These are phyloP conservation scores for Lepraria neglecta DNA, from an alignment of 495 filamentous ascomycete species.

Conservation along the genomic window DNA sequence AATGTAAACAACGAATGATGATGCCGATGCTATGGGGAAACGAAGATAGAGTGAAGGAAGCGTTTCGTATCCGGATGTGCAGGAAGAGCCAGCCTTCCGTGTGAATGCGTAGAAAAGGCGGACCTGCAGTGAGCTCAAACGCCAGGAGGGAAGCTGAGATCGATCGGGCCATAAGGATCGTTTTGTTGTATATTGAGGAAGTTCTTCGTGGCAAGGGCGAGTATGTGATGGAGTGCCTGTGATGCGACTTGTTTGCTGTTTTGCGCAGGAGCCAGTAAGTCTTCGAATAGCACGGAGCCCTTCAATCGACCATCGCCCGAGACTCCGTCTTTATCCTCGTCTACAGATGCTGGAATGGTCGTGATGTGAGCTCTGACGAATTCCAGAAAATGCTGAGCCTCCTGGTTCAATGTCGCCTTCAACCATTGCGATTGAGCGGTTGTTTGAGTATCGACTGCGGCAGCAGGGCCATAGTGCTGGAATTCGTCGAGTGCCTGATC, in stretches of 20 bases:
- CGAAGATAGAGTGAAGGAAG: neutral
- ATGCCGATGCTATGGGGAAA: neutral
- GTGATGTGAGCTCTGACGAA: conserved; percentile 44
- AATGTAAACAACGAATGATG: neutral
- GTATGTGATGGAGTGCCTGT: conserved; percentile 66
- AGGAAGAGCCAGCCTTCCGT: neutral
- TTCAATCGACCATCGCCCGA: conserved; percentile 33
- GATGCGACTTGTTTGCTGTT: conserved; percentile 56
- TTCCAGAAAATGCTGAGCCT: conserved; percentile 54
- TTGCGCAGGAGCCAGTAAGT: conserved; percentile 49
- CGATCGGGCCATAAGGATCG: conserved; percentile 34
- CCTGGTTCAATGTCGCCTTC: conserved; percentile 47
- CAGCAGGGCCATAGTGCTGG: conserved; percentile 41
- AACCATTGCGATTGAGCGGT: conserved; percentile 39
- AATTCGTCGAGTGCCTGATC: conserved; percentile 38
- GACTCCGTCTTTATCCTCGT: conserved; percentile 35
- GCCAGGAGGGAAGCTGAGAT: conserved; percentile 23
- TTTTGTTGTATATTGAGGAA: conserved; percentile 52
- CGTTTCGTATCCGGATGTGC: neutral
- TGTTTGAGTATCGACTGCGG: conserved; percentile 43
- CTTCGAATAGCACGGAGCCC: conserved; percentile 49
- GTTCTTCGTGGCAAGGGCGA: conserved; percentile 62
- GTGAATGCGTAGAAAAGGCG: neutral
- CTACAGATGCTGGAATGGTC: conserved; percentile 29
- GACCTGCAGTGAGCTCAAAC: neutral